These are phyloP conservation scores for Paracamarosporium sp. DNA, from an alignment of 2,329 filamentous ascomycete genomes.

Conservation along the genomic window DNA sequence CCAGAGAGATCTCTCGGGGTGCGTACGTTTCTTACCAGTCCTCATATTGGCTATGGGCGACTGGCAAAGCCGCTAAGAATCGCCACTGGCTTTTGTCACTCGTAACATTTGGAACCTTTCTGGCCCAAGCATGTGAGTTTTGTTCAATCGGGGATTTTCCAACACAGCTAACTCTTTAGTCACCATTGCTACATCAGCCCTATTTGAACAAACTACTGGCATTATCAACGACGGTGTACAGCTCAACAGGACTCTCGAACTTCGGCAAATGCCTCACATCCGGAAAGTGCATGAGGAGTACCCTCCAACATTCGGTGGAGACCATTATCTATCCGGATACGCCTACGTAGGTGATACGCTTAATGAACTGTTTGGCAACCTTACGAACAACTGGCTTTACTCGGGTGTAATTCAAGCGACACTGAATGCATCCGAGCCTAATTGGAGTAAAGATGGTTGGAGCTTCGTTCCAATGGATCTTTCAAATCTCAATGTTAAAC, in stretches of 20 bases:
- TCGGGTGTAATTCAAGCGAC: conserved; percentile 23
- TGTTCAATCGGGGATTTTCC: not conserved
- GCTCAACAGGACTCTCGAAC: conserved; percentile 11
- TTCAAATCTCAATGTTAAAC: not conserved
- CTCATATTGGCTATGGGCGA: conserved; percentile 24
- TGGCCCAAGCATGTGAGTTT: conserved; percentile 17
- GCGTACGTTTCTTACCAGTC: conserved; percentile 24
- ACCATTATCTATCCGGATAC: not conserved
- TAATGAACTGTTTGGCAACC: conserved; percentile 15
- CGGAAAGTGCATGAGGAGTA: not conserved
- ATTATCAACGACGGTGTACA: conserved; percentile 1
- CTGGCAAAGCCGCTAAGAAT: conserved; percentile 16
- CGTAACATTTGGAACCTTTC: conserved; percentile 17
- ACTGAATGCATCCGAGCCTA: conserved; percentile 20
- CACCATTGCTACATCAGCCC: conserved; percentile 17
- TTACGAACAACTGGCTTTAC: conserved; percentile 30
- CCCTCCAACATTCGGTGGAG: conserved; percentile 1
- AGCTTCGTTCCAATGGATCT: conserved; percentile 28
- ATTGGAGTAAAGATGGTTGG: conserved; percentile 30
- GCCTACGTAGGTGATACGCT: conserved; percentile 5
- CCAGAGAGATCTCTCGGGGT: conserved; percentile 11
- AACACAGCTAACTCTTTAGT: conserved; percentile 9
- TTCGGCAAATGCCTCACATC: conserved; percentile 14
- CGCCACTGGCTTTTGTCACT: conserved; percentile 20
- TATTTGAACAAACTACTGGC: conserved; percentile 15